Conservation (phyloP, 495 filamentous ascomycete genomes). For the Corynascus novoguineensis region DNA sequence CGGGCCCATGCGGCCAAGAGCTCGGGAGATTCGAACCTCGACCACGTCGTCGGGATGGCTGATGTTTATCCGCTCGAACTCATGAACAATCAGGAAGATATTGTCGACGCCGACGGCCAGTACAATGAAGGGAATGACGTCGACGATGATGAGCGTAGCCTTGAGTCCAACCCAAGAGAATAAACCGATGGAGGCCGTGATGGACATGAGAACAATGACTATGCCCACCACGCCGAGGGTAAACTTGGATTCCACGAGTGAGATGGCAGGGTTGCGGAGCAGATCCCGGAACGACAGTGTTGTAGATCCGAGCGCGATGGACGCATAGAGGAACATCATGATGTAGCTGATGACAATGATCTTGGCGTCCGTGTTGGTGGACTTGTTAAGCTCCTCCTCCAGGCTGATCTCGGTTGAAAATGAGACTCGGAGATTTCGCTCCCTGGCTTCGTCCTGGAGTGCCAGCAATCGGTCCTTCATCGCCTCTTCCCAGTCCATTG, state of each 20-base stretch:
- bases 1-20: constrained; percentile 89
- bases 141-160: constrained; percentile 94
- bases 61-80: constrained; percentile 91
- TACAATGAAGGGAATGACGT: constrained; percentile 96
- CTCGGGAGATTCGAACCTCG: constrained; percentile 75
- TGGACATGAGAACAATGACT: constrained; percentile 92
- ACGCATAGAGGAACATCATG: constrained; percentile 97
- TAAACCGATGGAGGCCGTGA: constrained; percentile 86
- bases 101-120: constrained; percentile 96
- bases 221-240: constrained; percentile 88
- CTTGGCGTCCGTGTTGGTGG: constrained; percentile 94
- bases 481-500: constrained; percentile 83
- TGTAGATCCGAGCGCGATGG: constrained; percentile 81
- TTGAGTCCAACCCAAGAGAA: constrained; percentile 87
- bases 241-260: constrained; percentile 92
- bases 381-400: constrained; percentile 91
- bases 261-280: constrained; percentile 70
- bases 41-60: constrained; percentile 80
- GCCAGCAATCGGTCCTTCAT: constrained; percentile 63
- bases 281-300: constrained; percentile 70
- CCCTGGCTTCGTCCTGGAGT: constrained; percentile 72
- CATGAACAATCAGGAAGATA: constrained; percentile 97
- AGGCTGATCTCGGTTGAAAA: constrained; percentile 93
- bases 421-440: constrained; percentile 75
- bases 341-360: constrained; percentile 96